Evolutionary conservation across 805 yeast genomes (phyloP).

Genomic region (Kodamaea lidongshanica): DNA sequence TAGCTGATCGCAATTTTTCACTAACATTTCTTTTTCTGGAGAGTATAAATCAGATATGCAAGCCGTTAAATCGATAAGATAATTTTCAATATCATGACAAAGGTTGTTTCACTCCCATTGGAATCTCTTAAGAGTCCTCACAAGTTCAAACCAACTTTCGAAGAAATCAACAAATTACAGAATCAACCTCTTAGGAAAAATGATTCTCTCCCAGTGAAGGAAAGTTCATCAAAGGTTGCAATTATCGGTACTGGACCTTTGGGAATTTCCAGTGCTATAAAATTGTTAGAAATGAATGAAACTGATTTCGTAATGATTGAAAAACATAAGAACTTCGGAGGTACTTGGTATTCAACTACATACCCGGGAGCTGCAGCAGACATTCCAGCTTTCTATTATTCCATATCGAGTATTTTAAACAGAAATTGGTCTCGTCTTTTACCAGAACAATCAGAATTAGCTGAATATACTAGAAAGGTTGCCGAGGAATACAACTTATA

Average conservation of each 20-base stretch:
- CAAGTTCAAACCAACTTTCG: too few relatives aligned
- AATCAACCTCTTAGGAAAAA: too few relatives aligned
- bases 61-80: too few relatives aligned
- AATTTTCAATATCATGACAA: too few relatives aligned
- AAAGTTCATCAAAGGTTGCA: conserved; percentile 23
- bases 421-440: conserved; percentile 30
- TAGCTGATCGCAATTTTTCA: too few relatives aligned
- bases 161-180: too few relatives aligned
- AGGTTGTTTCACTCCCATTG: too few relatives aligned
- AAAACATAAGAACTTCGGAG: conserved; percentile 34
- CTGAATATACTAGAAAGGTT: conserved; percentile 30
- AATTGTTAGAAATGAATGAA: conserved; percentile 19
- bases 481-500: conserved; percentile 16
- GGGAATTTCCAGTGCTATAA: conserved; percentile 29
- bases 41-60: too few relatives aligned
- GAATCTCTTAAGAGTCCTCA: too few relatives aligned
- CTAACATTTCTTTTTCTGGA: too few relatives aligned
- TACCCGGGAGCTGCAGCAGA: conserved; percentile 41
- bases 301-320: conserved; percentile 31
- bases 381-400: conserved; percentile 38
- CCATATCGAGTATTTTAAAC: conserved; percentile 27
- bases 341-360: conserved; percentile 41
- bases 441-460: conserved; percentile 38
- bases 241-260: conserved; percentile 37
- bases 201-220: conserved; percentile 15